Percentiles rank a stretch among this genome's conserved stretches.
Conservation (phyloP, 768 basidiomycete genomes). For the Leccinum sublutescens region DNA sequence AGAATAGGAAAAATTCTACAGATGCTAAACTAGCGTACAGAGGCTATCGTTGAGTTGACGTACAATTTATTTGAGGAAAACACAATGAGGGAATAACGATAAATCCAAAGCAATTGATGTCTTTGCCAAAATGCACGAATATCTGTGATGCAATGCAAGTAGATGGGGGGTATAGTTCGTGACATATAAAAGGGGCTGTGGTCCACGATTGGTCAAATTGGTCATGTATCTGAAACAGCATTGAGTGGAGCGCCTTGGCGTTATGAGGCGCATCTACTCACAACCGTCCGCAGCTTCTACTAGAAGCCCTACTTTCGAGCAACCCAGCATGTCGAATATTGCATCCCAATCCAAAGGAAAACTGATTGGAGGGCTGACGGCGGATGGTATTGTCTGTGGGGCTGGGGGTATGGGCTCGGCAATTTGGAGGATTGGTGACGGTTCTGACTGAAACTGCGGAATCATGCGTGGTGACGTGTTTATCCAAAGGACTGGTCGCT, state of each 20-base stretch:
- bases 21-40: not conserved
- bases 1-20: not conserved
- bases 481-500: conserved; percentile 18
- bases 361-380: conserved; percentile 15
- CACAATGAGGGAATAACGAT: not conserved
- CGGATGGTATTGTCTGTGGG: conserved; percentile 4
- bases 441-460: conserved; percentile 8
- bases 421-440: conserved; percentile 3
- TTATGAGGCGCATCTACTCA: conserved; percentile 7
- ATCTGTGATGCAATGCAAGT: conserved; percentile 4
- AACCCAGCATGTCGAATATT: conserved; percentile 31
- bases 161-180: not conserved
- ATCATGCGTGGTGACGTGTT: conserved; percentile 11
- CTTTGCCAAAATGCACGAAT: conserved; percentile 4
- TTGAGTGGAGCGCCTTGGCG: not conserved
- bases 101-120: not conserved
- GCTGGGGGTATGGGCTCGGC: not conserved
- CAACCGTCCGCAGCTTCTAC: conserved; percentile 3
- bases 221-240: conserved; percentile 4
- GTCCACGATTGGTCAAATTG: not conserved
- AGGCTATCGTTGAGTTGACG: not conserved
- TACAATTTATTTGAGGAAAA: conserved; percentile 1
- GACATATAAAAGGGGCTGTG: conserved; percentile 1
- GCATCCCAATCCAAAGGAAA: conserved; percentile 31
- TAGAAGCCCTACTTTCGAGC: conserved; percentile 1